These are phyloP conservation scores for Athelia psychrophila DNA, from an alignment of 1,284 basidiomycete genomes.

Conservation along the genomic window DNA sequence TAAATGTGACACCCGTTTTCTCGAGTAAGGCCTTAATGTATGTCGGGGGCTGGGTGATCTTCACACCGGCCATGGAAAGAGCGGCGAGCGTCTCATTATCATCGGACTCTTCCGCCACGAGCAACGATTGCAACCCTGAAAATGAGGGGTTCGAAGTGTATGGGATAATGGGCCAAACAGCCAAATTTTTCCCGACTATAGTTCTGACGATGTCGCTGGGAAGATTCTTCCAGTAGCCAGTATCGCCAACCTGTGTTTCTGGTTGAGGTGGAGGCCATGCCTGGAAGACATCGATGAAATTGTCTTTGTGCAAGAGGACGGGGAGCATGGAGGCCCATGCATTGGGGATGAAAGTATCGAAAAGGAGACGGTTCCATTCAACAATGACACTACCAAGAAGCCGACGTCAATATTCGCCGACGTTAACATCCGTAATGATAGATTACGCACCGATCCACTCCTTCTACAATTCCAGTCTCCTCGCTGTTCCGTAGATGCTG, in stretches of 20 bases:
- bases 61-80: conserved; percentile 24
- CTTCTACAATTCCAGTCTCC: conserved; percentile 10
- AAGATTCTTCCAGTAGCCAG: conserved; percentile 31
- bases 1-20: conserved; percentile 5
- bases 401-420: neutral
- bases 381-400: conserved; percentile 10
- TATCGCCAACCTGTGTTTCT: conserved; percentile 30
- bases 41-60: conserved; percentile 27
- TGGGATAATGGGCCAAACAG: conserved; percentile 31
- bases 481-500: conserved; percentile 18
- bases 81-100: conserved; percentile 17
- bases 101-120: conserved; percentile 20
- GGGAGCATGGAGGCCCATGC: conserved; percentile 22
- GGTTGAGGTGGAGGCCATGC: conserved; percentile 21
- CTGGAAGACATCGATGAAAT: conserved; percentile 8
- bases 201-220: conserved; percentile 20
- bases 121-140: conserved; percentile 15
- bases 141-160: conserved; percentile 6
- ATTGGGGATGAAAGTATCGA: conserved; percentile 13
- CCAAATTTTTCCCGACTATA: conserved; percentile 12
- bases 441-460: conserved; percentile 11
- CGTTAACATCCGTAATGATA: neutral
- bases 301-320: conserved; percentile 8
- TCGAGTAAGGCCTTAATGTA: conserved; percentile 26
- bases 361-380: conserved; percentile 15